Conservation (phyloP, 2,329 filamentous ascomycete genomes). For the Sordariomycetes sp. region DNA sequence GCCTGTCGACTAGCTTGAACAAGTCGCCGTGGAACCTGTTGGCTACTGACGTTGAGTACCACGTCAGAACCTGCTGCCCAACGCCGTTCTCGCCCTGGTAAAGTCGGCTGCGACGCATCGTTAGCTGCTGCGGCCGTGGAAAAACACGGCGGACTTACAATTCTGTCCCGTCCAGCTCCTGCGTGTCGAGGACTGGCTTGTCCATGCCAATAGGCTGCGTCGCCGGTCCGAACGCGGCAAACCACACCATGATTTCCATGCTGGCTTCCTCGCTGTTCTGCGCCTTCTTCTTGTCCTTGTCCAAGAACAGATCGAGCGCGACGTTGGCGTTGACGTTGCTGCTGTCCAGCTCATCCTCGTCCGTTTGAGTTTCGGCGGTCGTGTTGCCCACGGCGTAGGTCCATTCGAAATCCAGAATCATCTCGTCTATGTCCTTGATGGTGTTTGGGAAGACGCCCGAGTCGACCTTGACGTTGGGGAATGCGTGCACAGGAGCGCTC, state of each 20-base stretch:
- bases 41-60: conserved; percentile 26
- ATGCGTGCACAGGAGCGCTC: conserved; percentile 41
- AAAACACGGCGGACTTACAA: conserved; percentile 24
- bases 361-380: conserved; percentile 20
- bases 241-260: conserved; percentile 50
- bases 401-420: conserved; percentile 39
- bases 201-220: conserved; percentile 37
- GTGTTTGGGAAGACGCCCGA: conserved; percentile 30
- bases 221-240: conserved; percentile 34
- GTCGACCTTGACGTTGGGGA: conserved; percentile 41
- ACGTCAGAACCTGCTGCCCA: conserved; percentile 39
- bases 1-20: conserved; percentile 30
- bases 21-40: conserved; percentile 37
- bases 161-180: conserved; percentile 27
- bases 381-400: conserved; percentile 36
- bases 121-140: conserved; percentile 6
- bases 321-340: conserved; percentile 43
- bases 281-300: conserved; percentile 29
- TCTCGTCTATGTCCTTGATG: conserved; percentile 25
- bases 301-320: conserved; percentile 50
- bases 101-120: conserved; percentile 21
- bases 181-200: conserved; percentile 19
- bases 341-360: conserved; percentile 19
- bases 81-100: conserved; percentile 29
- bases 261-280: conserved; percentile 28